A percentile compares a stretch with the other conserved stretches of the same genome.
Conservation (phyloP, 257 asterid species). For the Buddleja alternifolia region DNA sequence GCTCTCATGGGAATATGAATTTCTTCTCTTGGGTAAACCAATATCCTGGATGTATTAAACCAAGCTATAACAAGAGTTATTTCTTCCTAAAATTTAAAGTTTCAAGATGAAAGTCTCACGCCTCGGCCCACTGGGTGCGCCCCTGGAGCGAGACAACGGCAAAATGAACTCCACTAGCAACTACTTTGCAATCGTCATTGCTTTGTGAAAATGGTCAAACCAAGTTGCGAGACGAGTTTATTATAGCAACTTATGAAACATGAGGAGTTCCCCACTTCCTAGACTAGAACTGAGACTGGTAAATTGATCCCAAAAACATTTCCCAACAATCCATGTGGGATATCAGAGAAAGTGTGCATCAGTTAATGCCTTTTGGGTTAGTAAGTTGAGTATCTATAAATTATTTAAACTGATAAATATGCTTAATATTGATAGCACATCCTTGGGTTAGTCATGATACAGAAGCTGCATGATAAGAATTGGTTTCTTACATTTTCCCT, state of each 20-base stretch:
- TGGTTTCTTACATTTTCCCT: not conserved
- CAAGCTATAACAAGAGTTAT: not conserved
- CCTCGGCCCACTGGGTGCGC: too few relatives aligned
- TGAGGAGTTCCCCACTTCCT: too few relatives aligned
- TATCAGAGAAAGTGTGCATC: not conserved
- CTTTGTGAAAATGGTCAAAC: too few relatives aligned
- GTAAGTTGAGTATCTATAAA: slow-evolving; percentile 7
- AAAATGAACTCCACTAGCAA: too few relatives aligned
- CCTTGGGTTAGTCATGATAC: not conserved
- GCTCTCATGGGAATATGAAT: not conserved
- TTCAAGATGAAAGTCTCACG: not conserved
- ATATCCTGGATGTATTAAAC: not conserved
- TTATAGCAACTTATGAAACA: too few relatives aligned
- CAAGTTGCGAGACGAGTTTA: too few relatives aligned
- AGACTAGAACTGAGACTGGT: too few relatives aligned
- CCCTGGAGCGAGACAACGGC: too few relatives aligned
- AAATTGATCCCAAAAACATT: too few relatives aligned
- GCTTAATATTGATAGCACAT: not conserved
- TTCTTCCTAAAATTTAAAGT: not conserved
- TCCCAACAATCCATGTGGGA: too few relatives aligned
- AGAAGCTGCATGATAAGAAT: not conserved
- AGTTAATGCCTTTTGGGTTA: not conserved
- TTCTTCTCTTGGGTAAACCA: not conserved
- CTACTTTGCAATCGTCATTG: too few relatives aligned
- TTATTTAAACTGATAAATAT: not conserved